Evolutionary conservation across 371 early-diverging fungal genomes (phyloP).

Genomic region (Mucor plumbeus): DNA sequence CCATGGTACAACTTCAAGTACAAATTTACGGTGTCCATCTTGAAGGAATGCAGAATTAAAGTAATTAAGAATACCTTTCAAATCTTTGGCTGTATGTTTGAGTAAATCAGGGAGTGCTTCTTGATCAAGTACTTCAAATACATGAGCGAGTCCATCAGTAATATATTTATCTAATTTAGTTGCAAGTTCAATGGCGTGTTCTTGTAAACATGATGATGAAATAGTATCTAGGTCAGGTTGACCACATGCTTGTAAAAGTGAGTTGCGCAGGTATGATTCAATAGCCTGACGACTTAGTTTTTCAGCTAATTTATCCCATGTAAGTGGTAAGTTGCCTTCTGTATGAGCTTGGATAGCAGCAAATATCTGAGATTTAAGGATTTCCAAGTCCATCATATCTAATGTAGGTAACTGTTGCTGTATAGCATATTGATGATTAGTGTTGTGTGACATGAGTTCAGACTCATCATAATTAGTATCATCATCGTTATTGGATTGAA

Average conservation of each 20-base stretch:
- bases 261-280: slow-evolving; percentile 28
- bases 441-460: slow-evolving; percentile 22
- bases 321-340: slow-evolving; percentile 40
- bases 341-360: slow-evolving; percentile 52
- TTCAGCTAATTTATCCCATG: slow-evolving; percentile 42
- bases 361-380: slow-evolving; percentile 48
- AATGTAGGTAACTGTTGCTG: slow-evolving; percentile 30
- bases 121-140: slow-evolving; percentile 35
- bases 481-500: slow-evolving; percentile 15
- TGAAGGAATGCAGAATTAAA: slow-evolving; percentile 43
- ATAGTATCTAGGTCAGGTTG: slow-evolving; percentile 19
- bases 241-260: slow-evolving; percentile 25
- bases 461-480: slow-evolving; percentile 6
- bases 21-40: slow-evolving; percentile 29
- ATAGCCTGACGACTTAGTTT: slow-evolving; percentile 30
- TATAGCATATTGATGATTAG: slow-evolving; percentile 22
- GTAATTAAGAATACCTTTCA: slow-evolving; percentile 41
- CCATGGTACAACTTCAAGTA: slow-evolving; percentile 43
- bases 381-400: slow-evolving; percentile 46
- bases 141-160: slow-evolving; percentile 23
- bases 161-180: slow-evolving; percentile 39
- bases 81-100: slow-evolving; percentile 38
- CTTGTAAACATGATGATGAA: slow-evolving; percentile 30
- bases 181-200: slow-evolving; percentile 30
- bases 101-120: slow-evolving; percentile 41